Conservation (phyloP, 805 yeast species). For the Nakazawaea ambrosiae region DNA sequence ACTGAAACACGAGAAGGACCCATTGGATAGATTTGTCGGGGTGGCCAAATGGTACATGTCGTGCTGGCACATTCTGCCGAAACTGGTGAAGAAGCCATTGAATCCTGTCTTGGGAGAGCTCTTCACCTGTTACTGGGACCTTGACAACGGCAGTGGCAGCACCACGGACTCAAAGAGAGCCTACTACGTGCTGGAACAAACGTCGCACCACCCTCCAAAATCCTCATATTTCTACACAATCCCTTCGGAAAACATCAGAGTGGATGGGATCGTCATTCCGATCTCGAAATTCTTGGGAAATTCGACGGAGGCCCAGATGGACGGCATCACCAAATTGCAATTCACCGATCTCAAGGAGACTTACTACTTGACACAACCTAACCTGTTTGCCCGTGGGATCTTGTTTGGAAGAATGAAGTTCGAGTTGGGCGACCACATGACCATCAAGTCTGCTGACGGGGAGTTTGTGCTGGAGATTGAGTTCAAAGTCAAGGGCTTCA, state of each 20-base stretch:
- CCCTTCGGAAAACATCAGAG: slow-evolving; percentile 75
- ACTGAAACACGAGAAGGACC: slow-evolving; percentile 57
- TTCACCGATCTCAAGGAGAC: slow-evolving; percentile 48
- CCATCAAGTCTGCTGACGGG: slow-evolving; percentile 56
- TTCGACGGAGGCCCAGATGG: slow-evolving; percentile 97
- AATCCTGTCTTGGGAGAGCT: slow-evolving; percentile 93
- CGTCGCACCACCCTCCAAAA: slow-evolving; percentile 98
- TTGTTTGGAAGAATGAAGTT: slow-evolving; percentile 83
- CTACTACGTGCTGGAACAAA: slow-evolving; percentile 86
- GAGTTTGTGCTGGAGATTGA: slow-evolving; percentile 75
- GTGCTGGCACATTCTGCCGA: slow-evolving; percentile 98
- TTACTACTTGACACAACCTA: slow-evolving; percentile 89
- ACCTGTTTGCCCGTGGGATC: slow-evolving; percentile 90
- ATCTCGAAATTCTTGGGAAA: slow-evolving; percentile 87
- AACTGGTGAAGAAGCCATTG: slow-evolving; percentile 95
- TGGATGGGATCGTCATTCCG: slow-evolving; percentile 86
- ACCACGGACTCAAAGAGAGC: slow-evolving; percentile 38
- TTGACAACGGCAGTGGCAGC: slow-evolving; percentile 40
- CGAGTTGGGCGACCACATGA: slow-evolving; percentile 89
- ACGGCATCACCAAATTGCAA: slow-evolving; percentile 71
- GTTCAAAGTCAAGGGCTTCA: slow-evolving; percentile 91
- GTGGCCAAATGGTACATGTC: slow-evolving; percentile 88
- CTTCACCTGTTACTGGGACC: slow-evolving; percentile 89
- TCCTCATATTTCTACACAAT: slow-evolving; percentile 85
- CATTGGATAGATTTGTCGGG: slow-evolving; percentile 60